Base-by-base conservation (phyloP, 257 asterid species). In the Solanum sejunctum region DNA sequence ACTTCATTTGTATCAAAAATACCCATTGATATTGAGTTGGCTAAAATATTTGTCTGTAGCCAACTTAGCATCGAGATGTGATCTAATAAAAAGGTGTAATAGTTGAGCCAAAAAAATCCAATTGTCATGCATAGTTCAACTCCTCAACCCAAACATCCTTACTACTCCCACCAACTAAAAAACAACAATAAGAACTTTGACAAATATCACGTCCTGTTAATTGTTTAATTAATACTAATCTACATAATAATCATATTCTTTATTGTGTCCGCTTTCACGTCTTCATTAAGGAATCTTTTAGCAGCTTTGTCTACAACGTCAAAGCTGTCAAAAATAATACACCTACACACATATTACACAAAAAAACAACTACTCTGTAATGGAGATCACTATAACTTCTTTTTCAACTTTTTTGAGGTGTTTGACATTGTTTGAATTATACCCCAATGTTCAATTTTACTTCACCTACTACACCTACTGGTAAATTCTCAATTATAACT, bases 211-310 rank as follows among this genome's bases (percentile, higher is more conserved):
- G 64, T 77, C n/a, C 12, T 51, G 10, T 77, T 51, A 47, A 28
- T 78, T 26, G 17, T 64, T 52, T 78, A 47, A 26, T 78, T 5
- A 26, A 51, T 78, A 51, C 9, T 52, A 60, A 60, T 81, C 23
- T 17, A 69, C 77, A 70, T 36, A 41, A 41, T 41, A 70, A 70
- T 81, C 39, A 78, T 70, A 45, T 36, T 52, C 85, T 79, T 73
- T 32, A 84, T 58, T 80, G 79, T 60, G 51, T 80, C 88, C 87
- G 88, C 84, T 85, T 71, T 84, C 51, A 69, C 81, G 85, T 88
- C 75, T 43, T 72, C 8, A 16, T 60, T 6, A 51, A 15, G 79
- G 85, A 84, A 83, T 81, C 83, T 54, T 63, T 28, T 81, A 15
- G 11, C 84, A 79, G n/a, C 2, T 52, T 84, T 81, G 89, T 84